A percentile compares a stretch with the other conserved stretches of the same genome.
These are phyloP conservation scores for Mycena vulgaris DNA, from an alignment of 768 basidiomycete genomes.

Conservation along the genomic window DNA sequence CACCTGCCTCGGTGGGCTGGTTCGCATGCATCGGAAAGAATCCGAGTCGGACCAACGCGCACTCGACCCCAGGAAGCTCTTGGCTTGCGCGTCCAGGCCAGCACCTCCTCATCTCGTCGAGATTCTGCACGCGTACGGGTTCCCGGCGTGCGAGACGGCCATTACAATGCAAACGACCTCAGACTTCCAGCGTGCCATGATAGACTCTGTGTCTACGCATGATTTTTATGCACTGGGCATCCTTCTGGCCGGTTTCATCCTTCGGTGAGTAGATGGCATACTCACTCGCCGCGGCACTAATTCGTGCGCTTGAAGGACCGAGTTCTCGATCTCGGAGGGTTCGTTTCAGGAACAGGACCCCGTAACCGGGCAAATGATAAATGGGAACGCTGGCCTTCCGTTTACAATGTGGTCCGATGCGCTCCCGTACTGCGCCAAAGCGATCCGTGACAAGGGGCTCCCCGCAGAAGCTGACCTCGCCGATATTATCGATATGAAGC, in stretches of 20 bases:
- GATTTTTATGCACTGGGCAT: constrained; percentile 69
- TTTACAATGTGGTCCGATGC: constrained; percentile 74
- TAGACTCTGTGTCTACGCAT: constrained; percentile 60
- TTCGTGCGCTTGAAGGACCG: constrained; percentile 52
- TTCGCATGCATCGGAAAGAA: constrained; percentile 63
- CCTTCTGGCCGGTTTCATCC: constrained; percentile 64
- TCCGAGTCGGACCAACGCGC: constrained; percentile 60
- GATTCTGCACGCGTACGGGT: constrained; percentile 65
- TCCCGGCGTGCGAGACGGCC: constrained; percentile 61
- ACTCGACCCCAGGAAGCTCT: constrained; percentile 66
- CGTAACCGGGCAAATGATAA: constrained; percentile 58
- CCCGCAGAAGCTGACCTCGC: constrained; percentile 65
- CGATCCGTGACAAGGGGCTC: constrained; percentile 62
- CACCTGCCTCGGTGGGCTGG: constrained; percentile 66
- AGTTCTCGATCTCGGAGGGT: constrained; percentile 75
- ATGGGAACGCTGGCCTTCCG: constrained; percentile 66
- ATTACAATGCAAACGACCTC: constrained; percentile 56
- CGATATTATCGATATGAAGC: constrained; percentile 79
- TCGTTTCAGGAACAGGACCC: constrained; percentile 63
- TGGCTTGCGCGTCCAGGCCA: constrained; percentile 53
- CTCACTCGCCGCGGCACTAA: background rate
- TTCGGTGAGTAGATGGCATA: constrained; percentile 37
- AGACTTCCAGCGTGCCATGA: constrained; percentile 70
- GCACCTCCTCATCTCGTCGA: constrained; percentile 66
- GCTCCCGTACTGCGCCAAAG: constrained; percentile 71